These are phyloP conservation scores for Boletus subluridellus DNA, from an alignment of 1,284 basidiomycete genomes.

Conservation along the genomic window DNA sequence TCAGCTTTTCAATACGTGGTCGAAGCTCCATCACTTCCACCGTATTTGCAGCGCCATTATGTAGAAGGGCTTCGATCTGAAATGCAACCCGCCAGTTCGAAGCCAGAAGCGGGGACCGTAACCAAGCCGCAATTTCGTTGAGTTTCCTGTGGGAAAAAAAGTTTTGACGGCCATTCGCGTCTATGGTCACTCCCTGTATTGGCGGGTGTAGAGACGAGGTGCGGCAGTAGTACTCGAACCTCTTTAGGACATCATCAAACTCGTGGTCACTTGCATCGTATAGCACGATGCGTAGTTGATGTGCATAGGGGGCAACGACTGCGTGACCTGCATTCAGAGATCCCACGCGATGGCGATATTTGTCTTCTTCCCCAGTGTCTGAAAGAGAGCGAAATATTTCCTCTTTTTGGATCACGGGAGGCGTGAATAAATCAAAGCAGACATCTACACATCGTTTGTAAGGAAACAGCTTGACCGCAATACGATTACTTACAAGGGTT, in stretches of 20 bases:
- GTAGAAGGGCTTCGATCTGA: constrained; percentile 64
- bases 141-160: constrained; percentile 53
- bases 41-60: constrained; percentile 56
- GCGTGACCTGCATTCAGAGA: constrained; percentile 52
- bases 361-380: constrained; percentile 39
- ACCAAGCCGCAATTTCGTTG: constrained; percentile 40
- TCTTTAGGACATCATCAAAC: constrained; percentile 40
- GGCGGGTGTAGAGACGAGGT: constrained; percentile 47
- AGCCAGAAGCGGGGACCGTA: constrained; percentile 40
- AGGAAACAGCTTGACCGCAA: constrained; percentile 6
- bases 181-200: constrained; percentile 37
- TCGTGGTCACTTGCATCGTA: constrained; percentile 35
- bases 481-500: constrained; percentile 37
- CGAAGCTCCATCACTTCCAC: constrained; percentile 49
- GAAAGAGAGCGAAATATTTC: constrained; percentile 52
- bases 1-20: constrained; percentile 42
- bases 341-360: constrained; percentile 52
- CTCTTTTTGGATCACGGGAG: constrained; percentile 58
- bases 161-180: constrained; percentile 41
- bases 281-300: constrained; percentile 61
- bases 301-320: constrained; percentile 58
- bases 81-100: constrained; percentile 59
- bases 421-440: constrained; percentile 62
- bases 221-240: constrained; percentile 52
- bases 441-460: constrained; percentile 41